Evolutionary conservation across 1,284 basidiomycete species (phyloP), one percentile per base, ranked within the genome.

Genomic region (Sutorius eximius): DNA sequence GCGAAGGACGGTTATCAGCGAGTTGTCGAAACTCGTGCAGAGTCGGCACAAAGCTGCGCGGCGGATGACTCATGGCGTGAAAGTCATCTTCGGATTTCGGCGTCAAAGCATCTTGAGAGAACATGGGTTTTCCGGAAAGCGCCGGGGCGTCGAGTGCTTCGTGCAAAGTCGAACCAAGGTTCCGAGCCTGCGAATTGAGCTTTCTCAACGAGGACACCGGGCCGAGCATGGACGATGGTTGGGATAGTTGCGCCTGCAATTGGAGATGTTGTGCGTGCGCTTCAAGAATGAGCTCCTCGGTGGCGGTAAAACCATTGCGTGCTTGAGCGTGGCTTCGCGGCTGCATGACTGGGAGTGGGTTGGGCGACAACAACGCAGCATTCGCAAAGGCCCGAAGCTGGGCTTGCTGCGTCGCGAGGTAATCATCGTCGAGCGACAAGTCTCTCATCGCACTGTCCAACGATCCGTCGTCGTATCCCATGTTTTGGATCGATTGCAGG

Each of bases 201-300:
- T 48, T 55, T 49, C 59, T 52, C 40, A 40, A 27, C 9, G 51
- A 52, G 15, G 55, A 16, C 1, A 49, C 37, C 4, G 50, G 50
- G 27, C 58, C 57, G 8, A 61, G 46, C 24, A 51, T n/a, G 5
- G 57, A 36, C 18, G 47, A 38, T 12, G 58, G 18, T 32, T 43
- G 52, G 7, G 61, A 30, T 32, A 55, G 12, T 22, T 59, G 59
- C 9, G 59, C 50, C 43, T 63, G 59, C 9, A 53, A 36, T 30
- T 61, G 62, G 29, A 63, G 59, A 27, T 61, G 61, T 46, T 68
- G 69, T 20, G 77, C 72, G 62, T 86, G 83, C 4, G 80, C 79
- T 56, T 83, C 82, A 59, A 89, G 76, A 47, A 89, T 81, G 57
- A 82, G 78, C 65, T 85, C 84, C 63, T 88, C 84, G 0, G 85